Base-by-base conservation (phyloP, 1,284 basidiomycete species). In the Ustilago nuda region DNA sequence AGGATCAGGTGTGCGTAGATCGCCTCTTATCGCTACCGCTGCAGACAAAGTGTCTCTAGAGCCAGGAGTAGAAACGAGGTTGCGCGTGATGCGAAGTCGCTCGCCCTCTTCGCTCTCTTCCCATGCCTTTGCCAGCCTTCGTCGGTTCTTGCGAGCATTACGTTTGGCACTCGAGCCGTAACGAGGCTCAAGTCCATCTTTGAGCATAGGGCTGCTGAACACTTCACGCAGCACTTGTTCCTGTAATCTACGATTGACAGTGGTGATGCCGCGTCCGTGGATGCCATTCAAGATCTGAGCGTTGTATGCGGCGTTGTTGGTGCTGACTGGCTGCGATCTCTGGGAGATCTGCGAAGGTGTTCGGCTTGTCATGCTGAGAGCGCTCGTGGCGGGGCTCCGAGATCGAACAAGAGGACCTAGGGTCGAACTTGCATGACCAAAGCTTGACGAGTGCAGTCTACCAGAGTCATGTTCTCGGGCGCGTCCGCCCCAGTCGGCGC, bases 201-300 rank as follows among this genome's bases (percentile, higher is more conserved):
- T 74, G 52, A 79, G 66, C 59, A 77, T 79, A 9, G 76, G 72
- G 33, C 74, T 72, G 69, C 78, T 76, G 60, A 85, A 85, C 7
- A 85, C 84, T 46, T 85, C 84, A 19, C 84, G 78, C 61, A 85
- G 57, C 4, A 85, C 84, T 48, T 83, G 76, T 64, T 84, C 84
- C 66, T 85, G 80, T 43, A 85, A 61, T 13, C 73, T 74, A 15
- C 83, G 82, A 39, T 85, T 85, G n/a, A 85, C 82, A 11, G 79
- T 76, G 11, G 84, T 85, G 62, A 81, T 80, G 17, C 84, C 84
- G 30, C 76, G 77, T 4, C 84, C 83, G 30, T 76, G 62, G 19
- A 84, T 81, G 43, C 74, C 61, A 54, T 72, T 66, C 30, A 55
- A n/a, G 11, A 32, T 62, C 35, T 72, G 70, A 13, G 57, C 36